Conservation (phyloP, 495 filamentous ascomycete genomes). For the Penicillium paradoxum region DNA sequence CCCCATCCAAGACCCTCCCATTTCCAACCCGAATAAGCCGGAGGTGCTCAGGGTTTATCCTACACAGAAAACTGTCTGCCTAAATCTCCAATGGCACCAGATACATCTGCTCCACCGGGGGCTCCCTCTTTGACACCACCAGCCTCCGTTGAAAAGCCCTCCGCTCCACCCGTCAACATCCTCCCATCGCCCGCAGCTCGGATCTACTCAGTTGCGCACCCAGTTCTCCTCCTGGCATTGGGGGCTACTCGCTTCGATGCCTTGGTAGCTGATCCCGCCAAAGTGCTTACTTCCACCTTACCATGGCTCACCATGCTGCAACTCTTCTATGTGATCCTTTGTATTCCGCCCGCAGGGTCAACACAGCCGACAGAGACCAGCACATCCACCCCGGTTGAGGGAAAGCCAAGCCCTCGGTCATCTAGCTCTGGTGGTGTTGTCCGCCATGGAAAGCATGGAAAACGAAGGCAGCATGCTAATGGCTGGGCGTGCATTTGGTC, state of each 20-base stretch:
- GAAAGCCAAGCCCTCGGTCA: conserved; percentile 27
- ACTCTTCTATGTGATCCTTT: conserved; percentile 60
- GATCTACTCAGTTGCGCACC: conserved; percentile 58
- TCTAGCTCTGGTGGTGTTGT: conserved; percentile 10
- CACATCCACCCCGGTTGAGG: conserved; percentile 31
- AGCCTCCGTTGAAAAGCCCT: conserved; percentile 27
- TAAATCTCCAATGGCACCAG: conserved; percentile 20
- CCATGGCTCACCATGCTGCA: conserved; percentile 62
- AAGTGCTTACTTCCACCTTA: conserved; percentile 56
- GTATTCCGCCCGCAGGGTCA: conserved; percentile 63
- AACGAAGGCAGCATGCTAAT: conserved; percentile 21
- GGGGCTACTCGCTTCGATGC: conserved; percentile 57
- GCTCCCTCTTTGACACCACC: conserved; percentile 15
- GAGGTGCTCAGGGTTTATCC: conserved; percentile 7
- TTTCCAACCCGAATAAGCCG: conserved; percentile 13
- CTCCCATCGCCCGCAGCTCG: conserved; percentile 45
- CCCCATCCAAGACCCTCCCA: conserved; percentile 1
- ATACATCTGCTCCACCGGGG: conserved; percentile 9
- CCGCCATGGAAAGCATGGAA: conserved; percentile 14
- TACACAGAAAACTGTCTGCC: background rate
- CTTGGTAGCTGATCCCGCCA: conserved; percentile 67
- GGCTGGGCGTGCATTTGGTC: conserved; percentile 18
- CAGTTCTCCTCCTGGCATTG: conserved; percentile 56
- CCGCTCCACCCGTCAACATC: conserved; percentile 32
- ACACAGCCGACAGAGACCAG: conserved; percentile 18